phyloP scores from a whole-genome alignment of 305 asterid genomes.

The Solanum hybrid region DNA sequence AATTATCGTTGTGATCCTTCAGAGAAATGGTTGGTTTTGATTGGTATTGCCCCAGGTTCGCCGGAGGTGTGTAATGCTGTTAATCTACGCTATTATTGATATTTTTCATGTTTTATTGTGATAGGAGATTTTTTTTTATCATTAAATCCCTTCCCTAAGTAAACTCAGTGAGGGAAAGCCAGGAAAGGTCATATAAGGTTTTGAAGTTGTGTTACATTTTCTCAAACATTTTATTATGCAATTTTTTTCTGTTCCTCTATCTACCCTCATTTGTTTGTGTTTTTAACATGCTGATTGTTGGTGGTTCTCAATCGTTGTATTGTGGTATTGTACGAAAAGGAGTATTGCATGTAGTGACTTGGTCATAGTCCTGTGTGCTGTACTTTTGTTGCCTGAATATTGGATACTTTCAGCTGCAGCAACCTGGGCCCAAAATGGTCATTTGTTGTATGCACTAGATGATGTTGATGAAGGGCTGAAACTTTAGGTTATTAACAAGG shows the following conservation, averaged over 20 bases:
- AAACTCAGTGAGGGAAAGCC: neutral
- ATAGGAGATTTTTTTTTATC: neutral
- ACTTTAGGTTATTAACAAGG: neutral
- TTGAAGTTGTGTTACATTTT: neutral
- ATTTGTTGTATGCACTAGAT: neutral
- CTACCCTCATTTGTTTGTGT: neutral
- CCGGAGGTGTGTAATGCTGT: conserved; percentile 54
- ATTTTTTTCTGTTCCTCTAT: neutral
- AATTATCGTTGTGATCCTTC: conserved; percentile 94
- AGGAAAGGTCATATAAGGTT: neutral
- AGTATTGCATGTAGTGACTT: neutral
- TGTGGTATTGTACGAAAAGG: neutral
- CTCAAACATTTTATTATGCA: neutral
- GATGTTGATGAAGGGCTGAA: neutral
- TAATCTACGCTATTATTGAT: neutral
- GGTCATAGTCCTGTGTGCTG: neutral
- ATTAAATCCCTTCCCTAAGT: neutral
- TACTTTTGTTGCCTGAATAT: neutral
- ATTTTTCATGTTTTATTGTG: neutral
- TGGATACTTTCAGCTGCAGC: neutral
- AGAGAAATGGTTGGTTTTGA: conserved; percentile 98
- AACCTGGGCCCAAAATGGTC: neutral
- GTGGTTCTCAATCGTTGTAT: neutral
- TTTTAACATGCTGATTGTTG: neutral
- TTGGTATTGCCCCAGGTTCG: conserved; percentile 98